Base-by-base conservation (phyloP, 2,329 filamentous ascomycete genomes). In the Davidsoniella eucalypti region DNA sequence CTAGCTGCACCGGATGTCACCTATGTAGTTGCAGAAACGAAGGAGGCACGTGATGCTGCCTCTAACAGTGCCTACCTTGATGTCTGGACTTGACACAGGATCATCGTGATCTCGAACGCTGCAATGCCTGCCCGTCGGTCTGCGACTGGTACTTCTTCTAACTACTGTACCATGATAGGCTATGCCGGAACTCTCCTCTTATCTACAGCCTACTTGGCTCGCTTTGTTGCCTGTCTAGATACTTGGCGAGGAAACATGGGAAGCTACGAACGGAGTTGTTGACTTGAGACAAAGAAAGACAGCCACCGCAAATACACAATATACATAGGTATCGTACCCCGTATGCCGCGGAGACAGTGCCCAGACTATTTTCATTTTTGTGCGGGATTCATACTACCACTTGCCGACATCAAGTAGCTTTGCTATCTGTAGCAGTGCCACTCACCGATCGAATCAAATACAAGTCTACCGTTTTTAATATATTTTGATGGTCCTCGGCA, bases 391-490 rank as follows among this genome's bases (percentile, higher is more conserved):
- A 18, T 43, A 3, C 25, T 7, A 18, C 18, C 17, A 43, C 12
- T 23, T 12, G 41, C 18, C 18, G 18, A 25, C 6, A 43, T 43
- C 12, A 21, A 38, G 48, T 39, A 21, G 45, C 4, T 49, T 52
- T 33, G 47, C 2, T 0, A 83, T 92, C 1, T 84, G 84, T 0
- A 80, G 90, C 26, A 75, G 72, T 0, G 64, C 75, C 5, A 78
- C 92, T 69, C 57, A 60, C 61, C 0, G 74, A 74, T 0, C 58
- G 64, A 0, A 69, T 84, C 0, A 63, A 87, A 1, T 92, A 83
- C 84, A 75, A 77, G 9, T 84, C 84, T 0, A 54, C 87, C 0
- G 70, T 87, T 1, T 92, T 88, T 57, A 70, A 80, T 0, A 80
- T 0, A 55, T 80, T 0, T 64, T 92, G 3, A 92, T 92, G 84